phyloP scores from a whole-genome alignment of 1,284 basidiomycete genomes.

The Ceratobasidium sp. region DNA sequence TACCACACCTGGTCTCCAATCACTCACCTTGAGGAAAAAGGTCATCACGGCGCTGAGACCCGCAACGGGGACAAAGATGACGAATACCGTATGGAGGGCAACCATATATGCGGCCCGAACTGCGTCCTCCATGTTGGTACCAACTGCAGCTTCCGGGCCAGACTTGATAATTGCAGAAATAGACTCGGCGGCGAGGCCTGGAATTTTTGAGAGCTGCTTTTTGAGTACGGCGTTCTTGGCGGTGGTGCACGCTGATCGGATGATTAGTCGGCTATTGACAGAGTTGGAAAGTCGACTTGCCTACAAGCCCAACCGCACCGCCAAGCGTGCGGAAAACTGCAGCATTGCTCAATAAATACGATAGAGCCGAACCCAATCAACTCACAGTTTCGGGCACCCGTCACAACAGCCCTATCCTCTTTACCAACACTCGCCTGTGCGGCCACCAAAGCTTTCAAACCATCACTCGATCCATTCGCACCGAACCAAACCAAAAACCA shows the following conservation, averaged over 20 bases:
- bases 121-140: neutral
- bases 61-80: constrained; percentile 41
- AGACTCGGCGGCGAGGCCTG: constrained; percentile 27
- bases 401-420: constrained; percentile 41
- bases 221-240: constrained; percentile 42
- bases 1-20: neutral
- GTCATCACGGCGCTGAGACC: constrained; percentile 40
- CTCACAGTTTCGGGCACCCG: constrained; percentile 45
- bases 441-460: constrained; percentile 31
- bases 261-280: neutral
- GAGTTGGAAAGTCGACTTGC: neutral
- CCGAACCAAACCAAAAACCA: neutral
- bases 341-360: neutral
- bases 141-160: constrained; percentile 10
- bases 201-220: constrained; percentile 24
- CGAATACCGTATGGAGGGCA: constrained; percentile 29
- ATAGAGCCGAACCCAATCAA: neutral
- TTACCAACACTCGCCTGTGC: constrained; percentile 35
- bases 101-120: constrained; percentile 38
- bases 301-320: constrained; percentile 42
- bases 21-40: constrained; percentile 35
- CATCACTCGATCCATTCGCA: neutral
- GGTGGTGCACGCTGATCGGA: constrained; percentile 28
- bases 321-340: constrained; percentile 44
- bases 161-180: constrained; percentile 39